Percentiles rank a stretch among this genome's conserved stretches.
phyloP scores from a whole-genome alignment of 768 basidiomycete species.

The Coprinopsis strossmayeri region DNA sequence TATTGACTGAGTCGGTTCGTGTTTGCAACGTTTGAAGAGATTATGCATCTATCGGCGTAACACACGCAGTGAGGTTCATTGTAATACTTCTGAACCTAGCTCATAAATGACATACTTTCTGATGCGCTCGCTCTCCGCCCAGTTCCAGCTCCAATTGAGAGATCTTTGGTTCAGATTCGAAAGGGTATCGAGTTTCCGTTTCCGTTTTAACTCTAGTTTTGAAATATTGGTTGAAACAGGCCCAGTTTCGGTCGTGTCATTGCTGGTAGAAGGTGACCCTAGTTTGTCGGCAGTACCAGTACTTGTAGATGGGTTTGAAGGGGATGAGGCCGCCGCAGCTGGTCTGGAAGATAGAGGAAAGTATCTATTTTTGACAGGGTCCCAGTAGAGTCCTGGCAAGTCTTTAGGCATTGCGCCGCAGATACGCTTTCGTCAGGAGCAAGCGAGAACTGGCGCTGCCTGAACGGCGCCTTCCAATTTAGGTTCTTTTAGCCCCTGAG shows the following conservation, averaged over 20 bases:
- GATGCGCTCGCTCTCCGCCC: conserved; percentile 2
- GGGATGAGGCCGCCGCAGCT: conserved; percentile 8
- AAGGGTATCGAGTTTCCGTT: neutral
- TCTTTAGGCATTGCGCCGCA: conserved; percentile 41
- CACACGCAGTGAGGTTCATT: neutral
- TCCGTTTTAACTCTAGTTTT: neutral
- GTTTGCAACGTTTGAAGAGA: conserved; percentile 30
- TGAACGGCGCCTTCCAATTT: too few species aligned
- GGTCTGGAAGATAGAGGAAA: conserved; percentile 45
- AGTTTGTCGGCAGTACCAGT: neutral
- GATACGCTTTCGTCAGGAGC: too few species aligned
- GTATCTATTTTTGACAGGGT: conserved; percentile 44
- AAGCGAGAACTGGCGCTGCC: too few species aligned
- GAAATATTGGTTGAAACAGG: neutral
- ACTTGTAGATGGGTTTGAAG: neutral
- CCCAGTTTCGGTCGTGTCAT: neutral
- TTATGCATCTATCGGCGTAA: conserved; percentile 18
- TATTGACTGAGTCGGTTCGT: conserved; percentile 27
- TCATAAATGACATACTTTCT: conserved; percentile 2
- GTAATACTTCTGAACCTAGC: neutral
- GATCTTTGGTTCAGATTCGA: neutral
- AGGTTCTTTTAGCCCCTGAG: too few species aligned
- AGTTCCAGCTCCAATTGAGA: conserved; percentile 1
- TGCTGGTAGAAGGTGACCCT: neutral
- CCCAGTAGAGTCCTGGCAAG: conserved; percentile 55